Conservation (phyloP, 140 eudicot genomes). For the Bidens hawaiensis region DNA sequence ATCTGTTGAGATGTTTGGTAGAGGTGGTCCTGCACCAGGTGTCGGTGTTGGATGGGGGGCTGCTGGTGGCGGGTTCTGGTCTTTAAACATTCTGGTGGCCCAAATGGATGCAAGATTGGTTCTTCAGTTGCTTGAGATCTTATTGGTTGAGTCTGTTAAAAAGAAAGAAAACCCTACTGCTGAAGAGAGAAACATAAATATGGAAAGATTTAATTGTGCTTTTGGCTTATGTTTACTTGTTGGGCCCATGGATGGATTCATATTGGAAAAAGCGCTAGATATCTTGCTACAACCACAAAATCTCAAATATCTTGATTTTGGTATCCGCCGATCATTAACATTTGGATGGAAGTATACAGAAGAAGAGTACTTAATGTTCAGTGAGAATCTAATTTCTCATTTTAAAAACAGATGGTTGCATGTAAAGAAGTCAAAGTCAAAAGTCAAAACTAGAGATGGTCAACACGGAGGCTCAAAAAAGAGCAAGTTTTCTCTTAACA, state of each 20-base stretch:
- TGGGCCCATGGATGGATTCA: constrained; percentile 59
- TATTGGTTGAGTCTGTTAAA: constrained; percentile 16
- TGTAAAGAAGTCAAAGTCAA: constrained; percentile 45
- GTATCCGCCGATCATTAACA: constrained; percentile 39
- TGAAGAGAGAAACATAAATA: constrained; percentile 32
- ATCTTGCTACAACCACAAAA: constrained; percentile 51
- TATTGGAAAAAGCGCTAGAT: constrained; percentile 49
- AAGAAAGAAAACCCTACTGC: constrained; percentile 21
- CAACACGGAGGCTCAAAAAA: constrained; percentile 28
- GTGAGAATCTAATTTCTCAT: constrained; percentile 57
- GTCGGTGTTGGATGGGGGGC: constrained; percentile 99
- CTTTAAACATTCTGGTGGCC: constrained; percentile 47
- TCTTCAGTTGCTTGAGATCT: constrained; percentile 44
- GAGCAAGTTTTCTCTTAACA: constrained; percentile 43
- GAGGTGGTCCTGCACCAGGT: constrained; percentile 99
- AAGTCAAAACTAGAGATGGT: constrained; percentile 17
- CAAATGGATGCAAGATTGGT: constrained; percentile 75
- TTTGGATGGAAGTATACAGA: constrained; percentile 51
- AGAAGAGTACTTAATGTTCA: constrained; percentile 47
- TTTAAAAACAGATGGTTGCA: constrained; percentile 72
- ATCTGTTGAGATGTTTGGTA: constrained; percentile 62
- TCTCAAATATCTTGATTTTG: constrained; percentile 54
- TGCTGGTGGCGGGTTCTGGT: constrained; percentile 89
- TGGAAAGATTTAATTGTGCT: constrained; percentile 53
- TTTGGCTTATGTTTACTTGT: constrained; percentile 37